Base-by-base conservation (phyloP, 1,284 basidiomycete genomes). In the Ganoderma multipileum region DNA sequence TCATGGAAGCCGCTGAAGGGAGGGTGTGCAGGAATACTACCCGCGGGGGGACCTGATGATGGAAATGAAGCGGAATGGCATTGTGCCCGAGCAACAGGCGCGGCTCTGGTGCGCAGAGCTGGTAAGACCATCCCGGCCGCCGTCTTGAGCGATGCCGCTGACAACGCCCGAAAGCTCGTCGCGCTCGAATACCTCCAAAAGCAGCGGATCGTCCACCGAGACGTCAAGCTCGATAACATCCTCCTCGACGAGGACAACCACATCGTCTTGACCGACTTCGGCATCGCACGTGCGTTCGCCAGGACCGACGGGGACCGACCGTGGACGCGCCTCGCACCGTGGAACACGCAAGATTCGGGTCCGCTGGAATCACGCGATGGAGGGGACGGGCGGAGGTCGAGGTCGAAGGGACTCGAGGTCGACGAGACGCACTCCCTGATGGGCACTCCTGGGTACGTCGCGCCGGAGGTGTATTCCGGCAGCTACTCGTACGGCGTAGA, bases 241-340 rank as follows among this genome's bases (percentile, higher is more conserved):
- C 81, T 91, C n/a, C 80, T 91, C 30, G 88, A 90, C 78, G 86
- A 87, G 69, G 81, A 83, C 65, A 89, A 89, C 1, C 88, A 91
- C 74, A 84, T 89, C 14, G 88, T 89, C 72, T 81, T 91, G 61
- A 88, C 89, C 26, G 90, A 91, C 78, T 90, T 91, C 78, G 91
- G 91, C 75, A 77, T 89, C 63, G 85, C 86, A 9, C 70, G 72
- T 86, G 86, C 7, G 84, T 86, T 58, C 83, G 89, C 0, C 86
- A 84, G 9, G 1, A 1, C 85, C 82, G 68, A 69, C 28, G 47
- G 20, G 23, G 70, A 65, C 33, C 66, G 68, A 26, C 68, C 72
- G 16, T 73, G 72, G 72, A 68, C 58, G 14, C 61, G 54, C 28
- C 39, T 71, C 2, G 36, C 61, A 18, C 68, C 69, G 4, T 73